Percentiles rank a stretch among this genome's conserved stretches.
Conservation (phyloP, 768 basidiomycete genomes). For the Tulasnella sp. region DNA sequence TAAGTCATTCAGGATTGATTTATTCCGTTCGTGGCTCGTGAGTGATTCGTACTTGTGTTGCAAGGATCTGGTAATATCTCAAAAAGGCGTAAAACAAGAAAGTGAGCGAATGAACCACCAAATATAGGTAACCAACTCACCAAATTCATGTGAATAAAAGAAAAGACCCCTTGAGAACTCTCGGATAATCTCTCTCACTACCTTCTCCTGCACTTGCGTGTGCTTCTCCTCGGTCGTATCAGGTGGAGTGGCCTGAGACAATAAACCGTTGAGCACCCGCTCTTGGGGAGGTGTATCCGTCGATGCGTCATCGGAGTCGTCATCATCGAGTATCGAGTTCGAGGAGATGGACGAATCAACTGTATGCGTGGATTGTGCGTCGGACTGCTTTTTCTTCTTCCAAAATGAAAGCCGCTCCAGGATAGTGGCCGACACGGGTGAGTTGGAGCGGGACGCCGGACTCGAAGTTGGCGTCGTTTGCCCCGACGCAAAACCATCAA, state of each 20-base stretch:
- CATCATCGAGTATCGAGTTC: background rate
- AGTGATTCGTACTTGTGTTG: conserved; percentile 66
- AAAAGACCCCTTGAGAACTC: conserved; percentile 76
- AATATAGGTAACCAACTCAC: conserved; percentile 31
- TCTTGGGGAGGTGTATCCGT: background rate
- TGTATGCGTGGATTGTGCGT: background rate
- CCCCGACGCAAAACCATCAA: conserved; percentile 1
- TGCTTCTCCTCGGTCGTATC: conserved; percentile 50
- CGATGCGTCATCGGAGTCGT: background rate
- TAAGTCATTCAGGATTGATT: conserved; percentile 33
- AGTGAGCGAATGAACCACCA: background rate
- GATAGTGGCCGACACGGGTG: background rate
- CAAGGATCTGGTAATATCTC: conserved; percentile 72
- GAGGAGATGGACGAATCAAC: background rate
- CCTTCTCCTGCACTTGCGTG: conserved; percentile 68
- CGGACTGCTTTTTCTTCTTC: background rate
- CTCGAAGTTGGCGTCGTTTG: conserved; percentile 1
- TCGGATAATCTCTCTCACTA: conserved; percentile 62
- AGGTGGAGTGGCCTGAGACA: conserved; percentile 41
- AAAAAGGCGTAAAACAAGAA: background rate
- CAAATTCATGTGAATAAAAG: conserved; percentile 82
- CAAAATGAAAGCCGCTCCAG: conserved; percentile 4
- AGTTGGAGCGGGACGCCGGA: conserved; percentile 3
- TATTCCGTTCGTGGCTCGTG: conserved; percentile 43
- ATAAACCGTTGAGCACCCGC: background rate